Conservation (phyloP, 1,284 basidiomycete genomes). For the Cystobasidium sp. region DNA sequence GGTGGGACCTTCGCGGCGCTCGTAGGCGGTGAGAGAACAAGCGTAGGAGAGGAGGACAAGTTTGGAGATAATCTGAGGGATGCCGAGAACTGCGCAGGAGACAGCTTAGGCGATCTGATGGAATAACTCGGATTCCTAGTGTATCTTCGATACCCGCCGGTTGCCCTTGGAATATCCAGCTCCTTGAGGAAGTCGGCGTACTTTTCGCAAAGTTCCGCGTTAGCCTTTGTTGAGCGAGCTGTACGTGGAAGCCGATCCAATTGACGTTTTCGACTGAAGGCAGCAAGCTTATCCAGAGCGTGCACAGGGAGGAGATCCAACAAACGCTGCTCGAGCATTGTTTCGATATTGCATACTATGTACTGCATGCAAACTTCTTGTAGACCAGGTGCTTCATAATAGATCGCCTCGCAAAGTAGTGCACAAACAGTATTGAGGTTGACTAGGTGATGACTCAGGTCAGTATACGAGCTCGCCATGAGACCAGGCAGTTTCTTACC, state of each 20-base stretch:
- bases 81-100: slow-evolving; percentile 58
- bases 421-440: slow-evolving; percentile 79
- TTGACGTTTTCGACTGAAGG: slow-evolving; percentile 69
- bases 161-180: slow-evolving; percentile 77
- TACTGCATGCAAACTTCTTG: slow-evolving; percentile 77
- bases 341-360: slow-evolving; percentile 82
- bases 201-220: slow-evolving; percentile 67
- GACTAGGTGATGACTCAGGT: slow-evolving; percentile 59
- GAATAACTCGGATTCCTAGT: slow-evolving; percentile 52
- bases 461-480: background rate
- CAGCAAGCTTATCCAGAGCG: slow-evolving; percentile 71
- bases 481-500: slow-evolving; percentile 45
- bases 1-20: background rate
- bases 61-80: slow-evolving; percentile 47
- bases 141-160: slow-evolving; percentile 60
- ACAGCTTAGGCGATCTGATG: slow-evolving; percentile 62
- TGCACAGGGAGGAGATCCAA: slow-evolving; percentile 72
- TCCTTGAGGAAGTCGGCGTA: slow-evolving; percentile 75
- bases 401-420: slow-evolving; percentile 79
- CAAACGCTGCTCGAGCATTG: slow-evolving; percentile 77
- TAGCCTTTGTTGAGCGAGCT: slow-evolving; percentile 66
- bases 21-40: slow-evolving; percentile 49
- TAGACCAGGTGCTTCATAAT: slow-evolving; percentile 75
- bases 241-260: slow-evolving; percentile 67
- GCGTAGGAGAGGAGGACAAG: slow-evolving; percentile 25